These are phyloP conservation scores for Puccinia brachypodii DNA, from an alignment of 1,284 basidiomycete genomes.

Conservation along the genomic window DNA sequence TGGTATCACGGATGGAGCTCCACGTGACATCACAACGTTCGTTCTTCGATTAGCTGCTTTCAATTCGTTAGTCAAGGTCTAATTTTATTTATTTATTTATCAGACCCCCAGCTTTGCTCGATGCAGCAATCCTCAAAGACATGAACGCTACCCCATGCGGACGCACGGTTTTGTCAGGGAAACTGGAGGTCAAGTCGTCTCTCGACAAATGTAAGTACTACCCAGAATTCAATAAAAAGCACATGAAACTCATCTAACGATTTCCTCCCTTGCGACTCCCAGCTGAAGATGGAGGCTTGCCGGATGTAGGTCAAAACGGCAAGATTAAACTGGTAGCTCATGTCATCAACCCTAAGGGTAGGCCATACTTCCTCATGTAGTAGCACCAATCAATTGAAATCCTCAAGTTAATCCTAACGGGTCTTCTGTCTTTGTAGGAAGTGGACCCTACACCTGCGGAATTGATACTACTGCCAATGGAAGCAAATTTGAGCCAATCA, in stretches of 20 bases:
- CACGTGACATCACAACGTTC: conserved; percentile 25
- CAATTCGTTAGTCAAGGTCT: background rate
- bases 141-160: conserved; percentile 36
- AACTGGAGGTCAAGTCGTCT: conserved; percentile 14
- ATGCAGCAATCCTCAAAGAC: conserved; percentile 28
- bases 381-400: background rate
- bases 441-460: conserved; percentile 28
- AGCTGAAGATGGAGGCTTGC: conserved; percentile 36
- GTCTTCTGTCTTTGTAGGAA: conserved; percentile 8
- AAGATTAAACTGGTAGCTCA: conserved; percentile 27
- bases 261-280: background rate
- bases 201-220: conserved; percentile 6
- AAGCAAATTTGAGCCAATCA: conserved; percentile 9
- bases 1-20: conserved; percentile 25
- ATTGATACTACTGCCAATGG: conserved; percentile 30
- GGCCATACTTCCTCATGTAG: background rate
- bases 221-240: background rate
- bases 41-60: background rate
- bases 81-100: background rate
- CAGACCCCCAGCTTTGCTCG: conserved; percentile 10
- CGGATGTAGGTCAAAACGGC: conserved; percentile 28
- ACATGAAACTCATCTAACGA: background rate
- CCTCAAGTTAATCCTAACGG: background rate
- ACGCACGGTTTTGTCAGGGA: conserved; percentile 25
- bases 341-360: conserved; percentile 36